Evolutionary conservation across 352 stramenopile species (phyloP).

Genomic region (Hyphochytrium catenoides): DNA sequence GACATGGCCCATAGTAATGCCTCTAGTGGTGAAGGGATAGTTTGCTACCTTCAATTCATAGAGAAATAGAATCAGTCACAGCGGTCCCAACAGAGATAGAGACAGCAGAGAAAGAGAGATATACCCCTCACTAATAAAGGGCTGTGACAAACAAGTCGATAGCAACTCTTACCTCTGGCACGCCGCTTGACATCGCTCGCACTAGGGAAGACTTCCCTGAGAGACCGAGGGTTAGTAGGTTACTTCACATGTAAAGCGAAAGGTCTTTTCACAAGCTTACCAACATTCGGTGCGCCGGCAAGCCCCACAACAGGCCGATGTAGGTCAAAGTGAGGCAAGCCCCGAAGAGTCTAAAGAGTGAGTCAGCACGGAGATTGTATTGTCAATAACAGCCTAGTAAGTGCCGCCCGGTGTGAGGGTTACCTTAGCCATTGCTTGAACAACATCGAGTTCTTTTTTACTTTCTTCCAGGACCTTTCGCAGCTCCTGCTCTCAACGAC

Average conservation of each 20-base stretch:
- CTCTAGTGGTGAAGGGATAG: slow-evolving; percentile 58
- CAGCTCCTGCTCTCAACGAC: no score
- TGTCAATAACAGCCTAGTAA: no score
- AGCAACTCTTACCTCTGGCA: slow-evolving; percentile 23
- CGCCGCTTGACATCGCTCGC: slow-evolving; percentile 40
- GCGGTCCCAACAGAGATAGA: no score
- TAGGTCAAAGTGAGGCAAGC: slow-evolving; percentile 40
- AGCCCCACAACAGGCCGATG: slow-evolving; percentile 56
- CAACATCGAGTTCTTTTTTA: no score
- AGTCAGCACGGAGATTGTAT: no score
- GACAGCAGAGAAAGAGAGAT: no score
- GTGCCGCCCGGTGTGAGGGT: no score
- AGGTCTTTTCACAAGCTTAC: slow-evolving; percentile 9
- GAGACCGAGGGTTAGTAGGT: not conserved
- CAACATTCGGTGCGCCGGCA: slow-evolving; percentile 50
- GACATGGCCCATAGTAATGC: slow-evolving; percentile 62
- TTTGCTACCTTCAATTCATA: slow-evolving; percentile 29
- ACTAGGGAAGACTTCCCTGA: slow-evolving; percentile 57
- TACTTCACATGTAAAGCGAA: not conserved
- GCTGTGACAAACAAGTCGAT: not conserved
- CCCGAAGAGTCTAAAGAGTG: slow-evolving; percentile 23
- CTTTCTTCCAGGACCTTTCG: no score
- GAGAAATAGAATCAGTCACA: not conserved
- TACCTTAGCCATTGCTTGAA: no score
- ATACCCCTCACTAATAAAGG: not conserved